Percentiles rank a stretch among this genome's conserved stretches.
phyloP scores from a whole-genome alignment of 2,329 filamentous ascomycete species.

The Trichoderma hamatum region DNA sequence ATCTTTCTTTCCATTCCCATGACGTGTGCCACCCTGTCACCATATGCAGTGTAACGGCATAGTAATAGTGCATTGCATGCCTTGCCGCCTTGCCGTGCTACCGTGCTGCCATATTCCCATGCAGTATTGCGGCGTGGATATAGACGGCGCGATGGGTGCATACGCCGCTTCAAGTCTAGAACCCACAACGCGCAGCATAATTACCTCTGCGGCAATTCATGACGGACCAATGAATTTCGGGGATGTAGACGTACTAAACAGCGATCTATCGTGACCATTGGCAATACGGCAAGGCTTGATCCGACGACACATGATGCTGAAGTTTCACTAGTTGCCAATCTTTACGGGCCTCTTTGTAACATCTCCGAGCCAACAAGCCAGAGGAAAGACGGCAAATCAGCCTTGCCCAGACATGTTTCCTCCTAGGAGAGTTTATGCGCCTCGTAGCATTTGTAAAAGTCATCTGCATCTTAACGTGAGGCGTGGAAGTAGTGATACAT shows the following conservation, averaged over 20 bases:
- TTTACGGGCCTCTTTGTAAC: not conserved
- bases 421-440: not conserved
- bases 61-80: not conserved
- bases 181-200: not conserved
- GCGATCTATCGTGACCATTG: not conserved
- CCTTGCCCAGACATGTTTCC: not conserved
- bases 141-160: not conserved
- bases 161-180: not conserved
- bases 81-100: not conserved
- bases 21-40: not conserved
- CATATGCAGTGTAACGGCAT: slow-evolving; percentile 13
- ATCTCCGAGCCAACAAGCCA: no score
- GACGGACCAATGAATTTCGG: not conserved
- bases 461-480: no score
- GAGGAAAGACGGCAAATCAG: not conserved
- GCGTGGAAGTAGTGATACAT: not conserved
- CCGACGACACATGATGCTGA: not conserved
- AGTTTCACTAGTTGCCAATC: not conserved
- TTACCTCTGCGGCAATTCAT: not conserved
- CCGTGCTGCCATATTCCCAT: not conserved
- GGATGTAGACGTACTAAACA: not conserved
- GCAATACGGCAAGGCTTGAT: not conserved
- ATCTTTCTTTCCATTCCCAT: slow-evolving; percentile 1
- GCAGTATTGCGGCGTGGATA: not conserved
- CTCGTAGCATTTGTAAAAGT: not conserved